Evolutionary conservation across 345 rosid species (phyloP).

Genomic region (Ceriops decandra): DNA sequence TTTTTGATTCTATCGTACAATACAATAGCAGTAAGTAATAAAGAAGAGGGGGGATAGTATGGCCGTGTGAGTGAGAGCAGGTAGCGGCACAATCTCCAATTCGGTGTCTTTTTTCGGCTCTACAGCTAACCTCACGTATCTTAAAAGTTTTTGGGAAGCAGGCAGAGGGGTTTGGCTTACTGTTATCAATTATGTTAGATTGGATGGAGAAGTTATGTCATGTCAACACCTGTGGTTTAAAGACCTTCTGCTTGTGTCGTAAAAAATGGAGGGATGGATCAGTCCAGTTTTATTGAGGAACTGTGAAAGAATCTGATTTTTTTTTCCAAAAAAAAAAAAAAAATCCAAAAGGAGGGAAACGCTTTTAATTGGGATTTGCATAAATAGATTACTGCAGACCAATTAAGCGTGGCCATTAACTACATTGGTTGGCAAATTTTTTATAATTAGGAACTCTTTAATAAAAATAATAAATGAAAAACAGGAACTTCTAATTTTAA

Average conservation of each 20-base stretch:
- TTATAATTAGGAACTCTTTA: too few relatives aligned
- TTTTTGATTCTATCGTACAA: conserved; percentile 7
- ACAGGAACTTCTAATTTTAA: too few relatives aligned
- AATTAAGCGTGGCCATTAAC: too few relatives aligned
- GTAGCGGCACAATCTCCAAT: conserved; percentile 11
- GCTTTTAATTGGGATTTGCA: too few relatives aligned
- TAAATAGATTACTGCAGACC: too few relatives aligned
- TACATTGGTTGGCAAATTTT: too few relatives aligned
- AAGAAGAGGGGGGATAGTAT: neutral
- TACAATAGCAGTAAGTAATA: neutral
- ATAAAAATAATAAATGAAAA: too few relatives aligned
- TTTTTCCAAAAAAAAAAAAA: too few relatives aligned
- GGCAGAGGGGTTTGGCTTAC: conserved; percentile 1
- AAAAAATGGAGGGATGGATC: neutral
- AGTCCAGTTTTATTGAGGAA: too few relatives aligned
- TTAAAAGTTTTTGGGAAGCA: conserved; percentile 1
- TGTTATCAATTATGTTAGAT: conserved; percentile 8
- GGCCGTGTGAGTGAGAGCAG: conserved; percentile 2
- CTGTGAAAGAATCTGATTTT: too few relatives aligned
- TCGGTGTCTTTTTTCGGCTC: neutral
- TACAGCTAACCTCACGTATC: neutral
- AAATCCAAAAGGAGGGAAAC: too few relatives aligned
- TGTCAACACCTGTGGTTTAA: neutral
- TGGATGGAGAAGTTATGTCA: conserved; percentile 4
- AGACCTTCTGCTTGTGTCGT: conserved; percentile 1